Percentiles rank a stretch among this genome's conserved stretches.
These are phyloP conservation scores for Acarospora socialis DNA, from an alignment of 2,329 filamentous ascomycete genomes.

Conservation along the genomic window DNA sequence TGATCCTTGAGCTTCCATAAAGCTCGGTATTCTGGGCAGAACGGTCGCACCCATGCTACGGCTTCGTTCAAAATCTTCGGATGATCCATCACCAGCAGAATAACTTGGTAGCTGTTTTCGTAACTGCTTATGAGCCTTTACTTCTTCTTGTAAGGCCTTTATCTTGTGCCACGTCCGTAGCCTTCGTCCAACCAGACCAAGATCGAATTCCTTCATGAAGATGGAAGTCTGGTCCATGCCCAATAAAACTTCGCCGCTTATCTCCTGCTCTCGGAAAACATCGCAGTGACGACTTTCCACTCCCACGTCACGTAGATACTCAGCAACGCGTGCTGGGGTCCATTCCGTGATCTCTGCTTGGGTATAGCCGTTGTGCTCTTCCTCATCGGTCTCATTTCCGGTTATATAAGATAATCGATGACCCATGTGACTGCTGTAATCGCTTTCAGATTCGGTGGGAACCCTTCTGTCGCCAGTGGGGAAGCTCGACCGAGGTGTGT, in stretches of 20 bases:
- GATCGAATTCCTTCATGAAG: conserved; percentile 88
- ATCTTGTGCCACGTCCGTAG: conserved; percentile 96
- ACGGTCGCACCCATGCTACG: conserved; percentile 25
- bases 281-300: conserved; percentile 85
- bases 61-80: conserved; percentile 31
- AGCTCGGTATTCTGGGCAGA: conserved; percentile 28
- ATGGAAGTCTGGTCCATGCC: conserved; percentile 92
- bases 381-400: conserved; percentile 88
- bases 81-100: conserved; percentile 26
- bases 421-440: conserved; percentile 69
- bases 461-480: conserved; percentile 38
- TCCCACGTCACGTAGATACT: conserved; percentile 71
- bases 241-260: conserved; percentile 80
- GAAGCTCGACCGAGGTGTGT: conserved; percentile 42
- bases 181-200: conserved; percentile 77
- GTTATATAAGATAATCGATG: conserved; percentile 81
- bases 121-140: conserved; percentile 44
- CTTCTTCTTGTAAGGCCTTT: conserved; percentile 78
- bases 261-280: conserved; percentile 91
- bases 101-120: conserved; percentile 24
- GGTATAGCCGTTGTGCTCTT: conserved; percentile 59
- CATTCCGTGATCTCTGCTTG: conserved; percentile 64
- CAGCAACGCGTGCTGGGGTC: conserved; percentile 69
- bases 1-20: conserved; percentile 22
- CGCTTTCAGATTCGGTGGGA: conserved; percentile 67